Percentiles rank a stretch among this genome's conserved stretches.
These are phyloP conservation scores for Steccherinum ochraceum DNA, from an alignment of 768 basidiomycete species.

Conservation along the genomic window DNA sequence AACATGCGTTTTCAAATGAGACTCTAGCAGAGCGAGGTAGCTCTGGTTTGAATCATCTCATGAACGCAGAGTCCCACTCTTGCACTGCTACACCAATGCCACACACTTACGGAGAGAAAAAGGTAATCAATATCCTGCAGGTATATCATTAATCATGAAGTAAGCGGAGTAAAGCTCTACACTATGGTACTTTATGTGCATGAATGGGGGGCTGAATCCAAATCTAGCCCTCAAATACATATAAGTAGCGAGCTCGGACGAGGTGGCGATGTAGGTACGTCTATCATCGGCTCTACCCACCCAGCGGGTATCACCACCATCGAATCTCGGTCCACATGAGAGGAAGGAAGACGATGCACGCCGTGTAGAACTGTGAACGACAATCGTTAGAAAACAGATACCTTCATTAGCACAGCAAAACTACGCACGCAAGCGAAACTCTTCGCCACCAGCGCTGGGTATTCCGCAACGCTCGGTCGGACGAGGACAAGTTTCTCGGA, in stretches of 20 bases:
- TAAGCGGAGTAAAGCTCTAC: too few species aligned
- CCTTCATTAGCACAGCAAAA: neutral
- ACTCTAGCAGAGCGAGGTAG: too few species aligned
- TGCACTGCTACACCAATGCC: too few species aligned
- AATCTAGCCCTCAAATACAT: too few species aligned
- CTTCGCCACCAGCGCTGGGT: conserved; percentile 60
- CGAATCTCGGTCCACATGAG: conserved; percentile 83
- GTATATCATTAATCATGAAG: neutral
- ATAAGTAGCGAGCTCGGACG: too few species aligned
- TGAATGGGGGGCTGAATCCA: too few species aligned
- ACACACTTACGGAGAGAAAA: too few species aligned
- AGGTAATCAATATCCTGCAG: neutral
- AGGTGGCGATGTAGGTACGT: too few species aligned
- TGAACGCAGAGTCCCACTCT: too few species aligned
- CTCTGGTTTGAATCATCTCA: too few species aligned
- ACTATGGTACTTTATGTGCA: too few species aligned
- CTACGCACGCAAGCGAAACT: conserved; percentile 57
- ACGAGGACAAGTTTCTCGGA: conserved; percentile 32
- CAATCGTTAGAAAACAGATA: neutral
- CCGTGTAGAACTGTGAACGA: conserved; percentile 74
- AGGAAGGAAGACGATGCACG: conserved; percentile 84
- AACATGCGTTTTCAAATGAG: too few species aligned
- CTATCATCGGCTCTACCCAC: neutral
- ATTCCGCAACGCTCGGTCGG: conserved; percentile 48
- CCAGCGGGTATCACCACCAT: neutral